Base-by-base conservation (phyloP, 805 yeast species). In the Komagataella phaffii region DNA sequence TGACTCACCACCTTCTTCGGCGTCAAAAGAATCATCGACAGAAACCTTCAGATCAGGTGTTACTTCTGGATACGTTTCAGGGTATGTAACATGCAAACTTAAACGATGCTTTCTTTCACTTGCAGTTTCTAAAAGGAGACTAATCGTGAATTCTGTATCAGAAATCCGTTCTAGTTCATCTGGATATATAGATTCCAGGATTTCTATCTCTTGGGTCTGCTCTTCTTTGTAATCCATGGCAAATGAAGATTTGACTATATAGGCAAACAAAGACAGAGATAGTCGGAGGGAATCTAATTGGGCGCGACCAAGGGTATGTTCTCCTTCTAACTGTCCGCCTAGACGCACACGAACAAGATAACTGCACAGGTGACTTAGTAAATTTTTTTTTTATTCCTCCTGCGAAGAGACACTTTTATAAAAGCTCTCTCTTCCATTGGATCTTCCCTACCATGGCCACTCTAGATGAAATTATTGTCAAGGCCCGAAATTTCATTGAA, bases 131-230 rank as follows among this genome's bases (percentile, higher is more conserved):
- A 90, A 70, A 18, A 63, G 59, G n/a, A 88, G 58, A 49, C 70
- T 70, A 43, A 91, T 75, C 46, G 78, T 72, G 62, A 79, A 86
- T 44, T 72, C 72, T 6, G 71, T 65, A 18, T 75, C 76, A 1
- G 76, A 61, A 43, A 72, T 58, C 7, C 70, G 59, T n/a, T 63
- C 67, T 36, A 88, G 67, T 64, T 91, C 99, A 62, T 91, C 97
- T 5, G 98, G 99, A 64, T 93, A 91, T 52, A 91, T 91, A 17
- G 95, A 83, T 62, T 87, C 83, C 53, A 91, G 75, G 50, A 93
- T 89, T 65, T 90, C 97, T 48, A 93, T 64, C 65, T 91, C 99
- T 67, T 91, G 96, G 24, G 62, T 65, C 63, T 91, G 97, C 62
- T 93, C 97, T 64, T 87, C 96, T 50, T 66, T 62, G 52, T 82